These are phyloP conservation scores for Mytilinidion resinicola DNA, from an alignment of 495 filamentous ascomycete genomes.

Conservation along the genomic window DNA sequence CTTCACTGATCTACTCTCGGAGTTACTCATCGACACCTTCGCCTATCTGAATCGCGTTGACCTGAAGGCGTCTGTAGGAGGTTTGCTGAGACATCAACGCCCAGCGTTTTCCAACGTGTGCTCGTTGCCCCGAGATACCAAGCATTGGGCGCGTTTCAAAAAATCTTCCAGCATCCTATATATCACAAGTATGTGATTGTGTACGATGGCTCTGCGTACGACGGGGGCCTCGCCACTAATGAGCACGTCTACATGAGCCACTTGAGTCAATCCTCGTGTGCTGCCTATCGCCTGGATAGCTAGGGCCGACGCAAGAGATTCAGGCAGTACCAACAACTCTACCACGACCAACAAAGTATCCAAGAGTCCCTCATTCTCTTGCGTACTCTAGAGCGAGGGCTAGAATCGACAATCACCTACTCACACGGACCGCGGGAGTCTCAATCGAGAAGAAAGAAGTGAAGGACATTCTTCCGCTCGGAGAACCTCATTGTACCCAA, in stretches of 20 bases:
- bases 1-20: conserved; percentile 10
- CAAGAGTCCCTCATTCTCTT: conserved; percentile 7
- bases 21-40: conserved; percentile 19
- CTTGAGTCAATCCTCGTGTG: neutral
- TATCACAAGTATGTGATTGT: conserved; percentile 20
- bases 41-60: conserved; percentile 9
- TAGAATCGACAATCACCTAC: conserved; percentile 18
- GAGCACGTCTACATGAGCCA: neutral
- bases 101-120: conserved; percentile 8
- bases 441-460: conserved; percentile 11
- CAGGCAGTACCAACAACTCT: conserved; percentile 16
- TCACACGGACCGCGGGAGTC: conserved; percentile 12
- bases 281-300: neutral
- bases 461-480: conserved; percentile 17
- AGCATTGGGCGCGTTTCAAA: conserved; percentile 14
- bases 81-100: conserved; percentile 10
- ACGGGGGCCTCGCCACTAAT: neutral
- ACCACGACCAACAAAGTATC: conserved; percentile 20
- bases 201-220: conserved; percentile 19
- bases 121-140: conserved; percentile 18
- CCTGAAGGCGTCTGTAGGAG: conserved; percentile 11
- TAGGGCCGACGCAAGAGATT: conserved; percentile 3
- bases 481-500: neutral
- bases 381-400: conserved; percentile 2
- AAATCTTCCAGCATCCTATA: conserved; percentile 7